A percentile compares a stretch with the other conserved stretches of the same genome.
Conservation (phyloP, 2,329 filamentous ascomycete species). For the Alternaria sp. region DNA sequence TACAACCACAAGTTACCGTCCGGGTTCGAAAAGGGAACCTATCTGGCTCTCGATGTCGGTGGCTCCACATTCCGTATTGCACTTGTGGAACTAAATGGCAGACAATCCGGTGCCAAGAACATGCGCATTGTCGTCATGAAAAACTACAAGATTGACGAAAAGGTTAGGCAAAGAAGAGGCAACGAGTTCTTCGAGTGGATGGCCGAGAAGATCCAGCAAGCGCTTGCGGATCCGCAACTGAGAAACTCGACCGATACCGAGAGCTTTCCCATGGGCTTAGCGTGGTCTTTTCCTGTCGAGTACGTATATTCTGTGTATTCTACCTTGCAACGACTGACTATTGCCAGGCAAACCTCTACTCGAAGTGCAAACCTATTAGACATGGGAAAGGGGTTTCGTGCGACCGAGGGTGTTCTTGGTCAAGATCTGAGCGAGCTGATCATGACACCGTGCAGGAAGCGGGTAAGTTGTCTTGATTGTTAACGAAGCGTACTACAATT, state of each 20-base stretch:
- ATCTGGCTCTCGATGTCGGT: conserved; percentile 69
- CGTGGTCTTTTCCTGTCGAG: conserved; percentile 73
- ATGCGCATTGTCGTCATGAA: conserved; percentile 65
- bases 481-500: conserved; percentile 7
- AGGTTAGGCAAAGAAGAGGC: conserved; percentile 63
- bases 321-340: conserved; percentile 24
- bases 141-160: conserved; percentile 65
- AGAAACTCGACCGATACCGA: conserved; percentile 49
- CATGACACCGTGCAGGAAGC: conserved; percentile 64
- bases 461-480: conserved; percentile 42
- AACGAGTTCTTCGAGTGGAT: conserved; percentile 72
- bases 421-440: conserved; percentile 68
- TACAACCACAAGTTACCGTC: conserved; percentile 69
- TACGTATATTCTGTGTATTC: conserved; percentile 36
- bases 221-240: conserved; percentile 56
- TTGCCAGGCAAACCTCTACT: conserved; percentile 63
- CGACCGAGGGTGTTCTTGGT: conserved; percentile 66
- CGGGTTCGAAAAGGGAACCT: conserved; percentile 67
- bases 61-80: conserved; percentile 72
- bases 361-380: conserved; percentile 64
- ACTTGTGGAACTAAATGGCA: conserved; percentile 64
- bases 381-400: conserved; percentile 72
- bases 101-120: conserved; percentile 53
- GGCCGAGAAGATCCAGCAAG: conserved; percentile 65
- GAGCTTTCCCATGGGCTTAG: conserved; percentile 66